A percentile compares a stretch with the other conserved stretches of the same genome.
Evolutionary conservation across 176 grass and related monocot genomes (phyloP).

Genomic region (Zizania latifolia): DNA sequence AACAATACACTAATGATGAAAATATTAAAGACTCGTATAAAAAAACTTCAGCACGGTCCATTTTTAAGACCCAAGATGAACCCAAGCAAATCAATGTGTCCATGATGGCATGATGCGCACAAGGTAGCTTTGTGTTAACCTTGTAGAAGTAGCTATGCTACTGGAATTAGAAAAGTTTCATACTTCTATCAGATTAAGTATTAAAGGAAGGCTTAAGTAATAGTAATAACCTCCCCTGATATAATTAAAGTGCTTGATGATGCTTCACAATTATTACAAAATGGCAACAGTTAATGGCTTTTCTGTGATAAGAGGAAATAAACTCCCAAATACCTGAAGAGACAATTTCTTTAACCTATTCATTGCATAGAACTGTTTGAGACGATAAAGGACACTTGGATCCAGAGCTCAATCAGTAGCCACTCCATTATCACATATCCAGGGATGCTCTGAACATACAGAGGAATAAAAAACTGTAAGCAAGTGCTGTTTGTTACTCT

Average conservation of each 20-base stretch:
- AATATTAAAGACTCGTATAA: background rate
- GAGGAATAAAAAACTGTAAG: slow-evolving; percentile 11
- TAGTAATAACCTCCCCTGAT: background rate
- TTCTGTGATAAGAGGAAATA: background rate
- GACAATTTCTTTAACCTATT: slow-evolving; percentile 66
- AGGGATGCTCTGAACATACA: slow-evolving; percentile 53
- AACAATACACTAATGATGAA: background rate
- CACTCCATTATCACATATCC: slow-evolving; percentile 55
- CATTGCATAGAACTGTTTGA: slow-evolving; percentile 47
- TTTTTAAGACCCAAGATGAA: background rate
- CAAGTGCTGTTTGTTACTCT: background rate
- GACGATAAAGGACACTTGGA: slow-evolving; percentile 39
- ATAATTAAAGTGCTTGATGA: background rate
- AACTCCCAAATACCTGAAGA: slow-evolving; percentile 46
- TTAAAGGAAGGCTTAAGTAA: background rate
- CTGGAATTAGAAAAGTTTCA: background rate
- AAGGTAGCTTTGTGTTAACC: background rate
- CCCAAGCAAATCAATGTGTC: background rate
- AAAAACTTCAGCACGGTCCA: background rate
- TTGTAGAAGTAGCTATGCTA: background rate
- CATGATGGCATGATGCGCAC: background rate
- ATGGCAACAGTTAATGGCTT: background rate
- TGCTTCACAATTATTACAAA: background rate
- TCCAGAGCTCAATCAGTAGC: slow-evolving; percentile 40
- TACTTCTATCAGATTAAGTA: background rate